Conservation (phyloP, 148 eudicot genomes). For the Diospyros kaki region DNA sequence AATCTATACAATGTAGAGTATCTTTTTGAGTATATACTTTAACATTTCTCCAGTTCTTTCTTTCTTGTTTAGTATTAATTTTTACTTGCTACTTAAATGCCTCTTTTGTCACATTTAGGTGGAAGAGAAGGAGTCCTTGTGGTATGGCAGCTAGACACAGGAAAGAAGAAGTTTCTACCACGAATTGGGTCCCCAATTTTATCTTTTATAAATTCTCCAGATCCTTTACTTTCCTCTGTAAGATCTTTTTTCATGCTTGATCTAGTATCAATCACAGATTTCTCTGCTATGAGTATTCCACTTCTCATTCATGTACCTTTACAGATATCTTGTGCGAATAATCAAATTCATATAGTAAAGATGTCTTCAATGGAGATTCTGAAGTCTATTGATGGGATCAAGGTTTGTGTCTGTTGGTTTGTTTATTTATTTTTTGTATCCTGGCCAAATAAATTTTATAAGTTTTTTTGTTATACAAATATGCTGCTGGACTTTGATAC, state of each 20-base stretch:
- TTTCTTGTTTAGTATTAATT: not conserved
- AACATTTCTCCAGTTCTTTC: not conserved
- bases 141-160: constrained; percentile 93
- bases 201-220: constrained; percentile 63
- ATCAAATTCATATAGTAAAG: constrained; percentile 64
- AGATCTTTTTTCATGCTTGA: constrained; percentile 15
- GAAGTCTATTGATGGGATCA: constrained; percentile 86
- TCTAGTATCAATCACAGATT: not conserved
- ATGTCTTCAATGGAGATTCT: constrained; percentile 74
- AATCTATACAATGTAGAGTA: not conserved
- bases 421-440: not conserved
- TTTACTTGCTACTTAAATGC: not conserved
- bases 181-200: constrained; percentile 76
- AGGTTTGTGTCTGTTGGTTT: constrained; percentile 43
- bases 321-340: constrained; percentile 92
- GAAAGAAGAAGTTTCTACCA: constrained; percentile 79
- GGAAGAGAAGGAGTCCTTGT: constrained; percentile 97
- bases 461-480: not conserved
- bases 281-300: constrained; percentile 1
- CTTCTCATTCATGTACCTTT: constrained; percentile 23
- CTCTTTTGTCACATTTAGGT: constrained; percentile 32
- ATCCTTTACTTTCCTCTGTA: constrained; percentile 75
- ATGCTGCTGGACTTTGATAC: not conserved
- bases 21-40: not conserved
- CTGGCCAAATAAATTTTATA: not conserved